phyloP scores from a whole-genome alignment of 2,329 filamentous ascomycete species.

The Lasiodiplodia sp. region DNA sequence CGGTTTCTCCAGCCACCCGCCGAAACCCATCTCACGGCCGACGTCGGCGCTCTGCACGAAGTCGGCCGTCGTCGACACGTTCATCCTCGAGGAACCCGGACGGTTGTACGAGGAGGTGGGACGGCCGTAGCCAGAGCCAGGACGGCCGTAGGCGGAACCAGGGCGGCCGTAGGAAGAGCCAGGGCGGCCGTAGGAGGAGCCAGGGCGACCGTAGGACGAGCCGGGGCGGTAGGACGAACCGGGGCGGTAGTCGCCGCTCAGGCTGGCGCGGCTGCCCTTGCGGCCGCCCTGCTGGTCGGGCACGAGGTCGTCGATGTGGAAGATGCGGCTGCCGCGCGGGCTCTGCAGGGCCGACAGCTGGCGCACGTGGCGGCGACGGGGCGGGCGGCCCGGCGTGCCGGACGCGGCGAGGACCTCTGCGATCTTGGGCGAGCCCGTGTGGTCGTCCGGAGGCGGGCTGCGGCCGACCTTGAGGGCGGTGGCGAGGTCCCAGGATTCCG shows the following conservation, averaged over 20 bases:
- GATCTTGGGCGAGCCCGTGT: not conserved
- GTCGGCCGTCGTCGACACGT: not conserved
- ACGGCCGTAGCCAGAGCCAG: no score
- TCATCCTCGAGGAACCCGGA: no score
- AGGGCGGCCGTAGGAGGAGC: no score
- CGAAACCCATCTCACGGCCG: constrained; percentile 1
- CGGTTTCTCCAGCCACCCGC: not conserved
- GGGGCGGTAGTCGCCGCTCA: not conserved
- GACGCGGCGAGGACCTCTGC: not conserved
- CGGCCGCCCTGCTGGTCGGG: not conserved
- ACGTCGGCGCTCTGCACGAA: not conserved
- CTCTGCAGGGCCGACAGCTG: not conserved
- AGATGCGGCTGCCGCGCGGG: constrained; percentile 16
- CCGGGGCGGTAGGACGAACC: no score
- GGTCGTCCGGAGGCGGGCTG: not conserved
- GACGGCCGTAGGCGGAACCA: no score
- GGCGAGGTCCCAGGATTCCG: constrained; percentile 13
- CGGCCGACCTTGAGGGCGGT: constrained; percentile 1
- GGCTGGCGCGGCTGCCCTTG: not conserved
- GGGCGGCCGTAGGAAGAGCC: no score
- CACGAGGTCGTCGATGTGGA: constrained; percentile 18
- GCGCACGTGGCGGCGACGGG: constrained; percentile 7
- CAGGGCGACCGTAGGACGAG: no score
- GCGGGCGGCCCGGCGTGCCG: not conserved
- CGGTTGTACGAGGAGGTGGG: no score